Percentiles rank a stretch among this genome's conserved stretches.
Conservation (phyloP, 345 rosid species). For the Citrus inodora region DNA sequence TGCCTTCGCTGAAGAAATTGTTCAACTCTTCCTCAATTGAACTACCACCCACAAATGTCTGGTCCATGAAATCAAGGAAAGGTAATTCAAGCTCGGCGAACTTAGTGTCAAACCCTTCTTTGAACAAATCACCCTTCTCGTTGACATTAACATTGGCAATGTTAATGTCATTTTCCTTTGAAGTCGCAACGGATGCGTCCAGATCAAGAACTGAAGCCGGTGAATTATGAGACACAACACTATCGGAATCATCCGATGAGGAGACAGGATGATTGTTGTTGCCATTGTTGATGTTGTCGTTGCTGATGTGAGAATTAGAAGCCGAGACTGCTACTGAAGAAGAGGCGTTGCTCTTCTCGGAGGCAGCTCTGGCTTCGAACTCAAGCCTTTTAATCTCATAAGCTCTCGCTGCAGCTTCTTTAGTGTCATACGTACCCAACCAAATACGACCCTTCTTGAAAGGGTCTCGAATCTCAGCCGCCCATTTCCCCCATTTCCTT, state of each 20-base stretch:
- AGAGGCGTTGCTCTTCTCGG: constrained; percentile 30
- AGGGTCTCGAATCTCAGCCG: constrained; percentile 86
- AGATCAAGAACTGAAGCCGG: constrained; percentile 49
- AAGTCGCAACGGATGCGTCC: constrained; percentile 36
- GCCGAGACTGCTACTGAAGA: constrained; percentile 6
- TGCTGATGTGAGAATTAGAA: constrained; percentile 4
- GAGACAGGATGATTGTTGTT: neutral
- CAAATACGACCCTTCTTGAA: constrained; percentile 50
- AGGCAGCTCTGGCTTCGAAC: constrained; percentile 39
- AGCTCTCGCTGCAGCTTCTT: constrained; percentile 79
- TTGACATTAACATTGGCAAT: neutral
- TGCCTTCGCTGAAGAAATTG: constrained; percentile 30
- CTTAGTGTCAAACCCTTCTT: constrained; percentile 20
- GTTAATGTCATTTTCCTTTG: neutral
- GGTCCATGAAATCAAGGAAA: constrained; percentile 41
- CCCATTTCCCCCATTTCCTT: constrained; percentile 90
- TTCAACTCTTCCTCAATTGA: constrained; percentile 32
- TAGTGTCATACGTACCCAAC: constrained; percentile 75
- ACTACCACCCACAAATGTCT: constrained; percentile 26
- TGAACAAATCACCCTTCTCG: constrained; percentile 15
- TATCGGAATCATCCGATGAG: constrained; percentile 45
- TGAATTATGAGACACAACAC: constrained; percentile 51
- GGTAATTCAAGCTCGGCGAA: constrained; percentile 42
- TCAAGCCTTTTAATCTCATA: constrained; percentile 61
- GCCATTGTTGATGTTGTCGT: neutral